Conservation (phyloP, 2,329 filamentous ascomycete genomes). For the Cordyceps cateniannulata region DNA sequence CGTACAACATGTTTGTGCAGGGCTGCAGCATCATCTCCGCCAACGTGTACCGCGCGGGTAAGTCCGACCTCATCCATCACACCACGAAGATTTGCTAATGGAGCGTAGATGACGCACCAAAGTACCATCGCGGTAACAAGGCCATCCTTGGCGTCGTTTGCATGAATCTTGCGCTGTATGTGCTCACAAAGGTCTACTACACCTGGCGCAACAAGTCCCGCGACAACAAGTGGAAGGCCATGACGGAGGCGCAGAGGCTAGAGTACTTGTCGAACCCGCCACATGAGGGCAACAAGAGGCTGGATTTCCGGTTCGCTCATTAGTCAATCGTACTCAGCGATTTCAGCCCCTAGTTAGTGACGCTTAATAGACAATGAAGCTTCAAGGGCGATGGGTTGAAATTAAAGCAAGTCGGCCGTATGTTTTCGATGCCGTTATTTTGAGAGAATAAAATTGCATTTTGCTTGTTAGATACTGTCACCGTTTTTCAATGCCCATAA, state of each 20-base stretch:
- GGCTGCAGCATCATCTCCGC: conserved; percentile 25
- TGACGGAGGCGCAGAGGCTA: conserved; percentile 34
- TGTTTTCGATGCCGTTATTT: too few species aligned
- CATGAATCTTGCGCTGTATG: conserved; percentile 42
- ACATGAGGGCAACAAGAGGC: conserved; percentile 38
- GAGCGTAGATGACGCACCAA: conserved; percentile 23
- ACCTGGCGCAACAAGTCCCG: conserved; percentile 38
- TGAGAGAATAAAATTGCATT: too few species aligned
- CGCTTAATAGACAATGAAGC: too few species aligned
- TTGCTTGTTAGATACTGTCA: too few species aligned
- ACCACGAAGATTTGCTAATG: too few species aligned
- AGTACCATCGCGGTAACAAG: conserved; percentile 39
- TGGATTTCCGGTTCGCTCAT: conserved; percentile 37
- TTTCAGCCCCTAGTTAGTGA: too few species aligned
- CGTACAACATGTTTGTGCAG: conserved; percentile 46
- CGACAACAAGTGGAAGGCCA: conserved; percentile 38
- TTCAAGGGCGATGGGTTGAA: too few species aligned
- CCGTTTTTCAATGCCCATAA: too few species aligned
- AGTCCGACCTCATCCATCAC: background rate
- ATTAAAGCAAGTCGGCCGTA: too few species aligned
- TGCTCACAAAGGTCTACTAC: conserved; percentile 47
- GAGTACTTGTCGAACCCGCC: conserved; percentile 30
- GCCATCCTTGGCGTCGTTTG: conserved; percentile 40
- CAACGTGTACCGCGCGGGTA: conserved; percentile 21
- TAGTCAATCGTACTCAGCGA: background rate